Conservation (phyloP, 768 basidiomycete genomes). For the Zangia roseola region DNA sequence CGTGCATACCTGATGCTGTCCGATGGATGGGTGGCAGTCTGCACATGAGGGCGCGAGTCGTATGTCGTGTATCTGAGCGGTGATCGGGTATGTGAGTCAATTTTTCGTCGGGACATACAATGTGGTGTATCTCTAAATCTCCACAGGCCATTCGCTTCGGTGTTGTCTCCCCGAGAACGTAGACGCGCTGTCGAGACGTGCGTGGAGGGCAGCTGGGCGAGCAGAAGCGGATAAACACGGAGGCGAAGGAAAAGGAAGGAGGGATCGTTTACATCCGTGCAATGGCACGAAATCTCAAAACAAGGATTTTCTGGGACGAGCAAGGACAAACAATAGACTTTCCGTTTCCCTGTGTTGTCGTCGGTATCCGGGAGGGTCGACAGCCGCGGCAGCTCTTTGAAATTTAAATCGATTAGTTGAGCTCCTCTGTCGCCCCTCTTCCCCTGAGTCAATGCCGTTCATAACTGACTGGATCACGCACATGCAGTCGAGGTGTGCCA, state of each 20-base stretch:
- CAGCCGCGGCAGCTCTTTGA: slow-evolving; percentile 26
- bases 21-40: slow-evolving; percentile 20
- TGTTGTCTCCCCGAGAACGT: slow-evolving; percentile 6
- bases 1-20: slow-evolving; percentile 14
- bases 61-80: slow-evolving; percentile 8
- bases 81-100: slow-evolving; percentile 19
- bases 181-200: slow-evolving; percentile 8
- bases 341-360: slow-evolving; percentile 21
- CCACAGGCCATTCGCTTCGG: slow-evolving; percentile 25
- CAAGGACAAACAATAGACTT: slow-evolving; percentile 18
- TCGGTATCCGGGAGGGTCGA: slow-evolving; percentile 25
- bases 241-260: slow-evolving; percentile 26
- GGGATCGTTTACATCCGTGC: slow-evolving; percentile 31
- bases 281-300: slow-evolving; percentile 23
- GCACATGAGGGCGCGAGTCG: slow-evolving; percentile 22
- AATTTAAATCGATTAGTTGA: slow-evolving; percentile 20
- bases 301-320: slow-evolving; percentile 20
- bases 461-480: not conserved
- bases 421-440: slow-evolving; percentile 1
- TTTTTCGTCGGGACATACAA: slow-evolving; percentile 18
- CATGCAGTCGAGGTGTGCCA: not conserved
- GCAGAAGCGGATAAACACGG: slow-evolving; percentile 24
- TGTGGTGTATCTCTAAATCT: slow-evolving; percentile 12
- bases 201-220: slow-evolving; percentile 5
- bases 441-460: not conserved